A percentile compares a stretch with the other conserved stretches of the same genome.
Evolutionary conservation across 345 rosid genomes (phyloP).

Genomic region (Salix suchowensis): DNA sequence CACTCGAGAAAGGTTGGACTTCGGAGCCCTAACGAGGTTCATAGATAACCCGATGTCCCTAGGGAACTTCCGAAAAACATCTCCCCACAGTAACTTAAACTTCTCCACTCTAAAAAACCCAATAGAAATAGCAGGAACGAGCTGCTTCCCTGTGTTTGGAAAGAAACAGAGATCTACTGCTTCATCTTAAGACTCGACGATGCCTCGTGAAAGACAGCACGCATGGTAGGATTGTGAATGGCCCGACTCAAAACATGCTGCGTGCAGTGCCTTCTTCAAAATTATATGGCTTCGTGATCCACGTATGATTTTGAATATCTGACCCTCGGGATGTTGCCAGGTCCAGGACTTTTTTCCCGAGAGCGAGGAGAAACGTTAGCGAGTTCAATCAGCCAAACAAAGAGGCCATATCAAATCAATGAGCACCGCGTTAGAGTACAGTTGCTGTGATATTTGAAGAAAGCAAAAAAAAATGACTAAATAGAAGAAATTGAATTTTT

Average conservation of each 20-base stretch:
- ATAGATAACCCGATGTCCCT: no score
- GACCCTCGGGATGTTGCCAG: not conserved
- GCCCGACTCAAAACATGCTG: not conserved
- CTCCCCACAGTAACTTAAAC: no score
- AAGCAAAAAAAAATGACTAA: not conserved
- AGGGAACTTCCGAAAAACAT: no score
- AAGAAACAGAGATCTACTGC: not conserved
- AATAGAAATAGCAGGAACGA: no score
- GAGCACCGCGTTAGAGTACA: not conserved
- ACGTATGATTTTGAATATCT: not conserved
- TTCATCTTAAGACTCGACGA: not conserved
- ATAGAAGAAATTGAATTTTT: no score
- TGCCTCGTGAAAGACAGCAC: not conserved
- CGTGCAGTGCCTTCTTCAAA: no score
- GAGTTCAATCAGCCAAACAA: not conserved
- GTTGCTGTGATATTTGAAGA: not conserved
- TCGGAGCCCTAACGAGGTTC: no score
- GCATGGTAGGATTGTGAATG: no score
- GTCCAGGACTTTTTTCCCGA: not conserved
- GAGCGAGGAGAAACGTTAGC: not conserved
- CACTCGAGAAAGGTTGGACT: no score
- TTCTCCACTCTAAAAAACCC: no score
- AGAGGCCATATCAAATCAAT: not conserved
- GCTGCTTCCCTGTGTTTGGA: not conserved
- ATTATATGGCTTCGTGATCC: not conserved